Evolutionary conservation across 345 rosid genomes (phyloP), one percentile per base, ranked within the genome.

Genomic region (Cochlearia excelsa): DNA sequence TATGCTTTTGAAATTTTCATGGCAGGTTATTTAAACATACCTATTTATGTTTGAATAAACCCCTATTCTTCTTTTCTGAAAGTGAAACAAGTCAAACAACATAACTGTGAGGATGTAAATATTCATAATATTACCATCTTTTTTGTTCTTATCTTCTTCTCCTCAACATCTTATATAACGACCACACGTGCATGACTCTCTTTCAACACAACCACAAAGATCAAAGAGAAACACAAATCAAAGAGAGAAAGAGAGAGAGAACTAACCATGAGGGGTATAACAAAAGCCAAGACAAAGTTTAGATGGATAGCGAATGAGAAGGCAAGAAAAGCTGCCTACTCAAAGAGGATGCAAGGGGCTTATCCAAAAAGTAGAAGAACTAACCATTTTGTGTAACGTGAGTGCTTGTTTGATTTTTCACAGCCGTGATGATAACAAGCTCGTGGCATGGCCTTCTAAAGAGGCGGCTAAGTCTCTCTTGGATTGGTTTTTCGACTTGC

Each of bases 381-480:
- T 63, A 11, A 26, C 45, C 37, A 44, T 34, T 1, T 27, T 53
- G 44, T 52, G 51, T 26, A 9, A 10, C 6, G 1, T 7, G 26
- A 1, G 0, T 9, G 43, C 43, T 9, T 43, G 37, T 4, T 4
- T 63, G 29, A 9, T 53, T 4, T 27, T 44, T 28, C 53, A 2
- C 7, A 37, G 26, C 16, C 51, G 45, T 2, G 68, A 63, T 3
- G 68, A 43, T 1, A 23, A 54, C 0, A 11, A 52, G 7, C 3
- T 63, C 44, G 45, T 7, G 45, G 29, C 3, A 35, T 44, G 68
- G 59, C 59, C 68, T 5, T 43, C 59, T 34, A 35, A 8, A 0
- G 44, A 27, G 8, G 45, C 1, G 52, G 68, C 51, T 33, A 26
- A 26, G 2, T 10, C 59, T 30, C 67, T 63, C 51, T 0, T 33